These are phyloP conservation scores for Phytophthora tentaculata DNA, from an alignment of 352 stramenopile genomes.

Conservation along the genomic window DNA sequence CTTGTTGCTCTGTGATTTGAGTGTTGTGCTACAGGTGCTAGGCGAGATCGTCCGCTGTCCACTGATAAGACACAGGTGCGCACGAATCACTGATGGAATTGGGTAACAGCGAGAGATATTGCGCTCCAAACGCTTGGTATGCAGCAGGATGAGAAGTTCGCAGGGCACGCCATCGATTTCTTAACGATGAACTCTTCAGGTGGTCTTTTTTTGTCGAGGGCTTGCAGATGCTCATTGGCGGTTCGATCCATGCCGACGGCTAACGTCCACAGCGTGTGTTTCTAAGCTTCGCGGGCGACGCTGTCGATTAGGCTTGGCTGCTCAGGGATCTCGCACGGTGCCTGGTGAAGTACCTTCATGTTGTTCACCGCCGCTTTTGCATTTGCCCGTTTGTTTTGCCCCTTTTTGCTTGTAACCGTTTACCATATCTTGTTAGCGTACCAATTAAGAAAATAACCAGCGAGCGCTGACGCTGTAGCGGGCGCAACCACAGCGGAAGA, in stretches of 20 bases:
- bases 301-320: background rate
- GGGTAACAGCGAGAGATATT: background rate
- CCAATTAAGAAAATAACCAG: background rate
- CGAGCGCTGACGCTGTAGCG: background rate
- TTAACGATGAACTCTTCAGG: background rate
- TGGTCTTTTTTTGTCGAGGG: background rate
- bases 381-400: background rate
- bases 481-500: background rate
- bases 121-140: background rate
- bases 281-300: background rate
- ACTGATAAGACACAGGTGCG: background rate
- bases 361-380: background rate
- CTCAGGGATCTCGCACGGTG: background rate
- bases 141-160: background rate
- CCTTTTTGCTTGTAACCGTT: no score
- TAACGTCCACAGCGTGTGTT: background rate
- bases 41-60: background rate
- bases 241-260: no score
- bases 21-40: background rate
- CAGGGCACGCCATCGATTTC: background rate
- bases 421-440: background rate
- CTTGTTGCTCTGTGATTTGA: background rate
- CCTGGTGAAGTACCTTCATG: background rate
- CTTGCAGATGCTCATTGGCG: background rate
- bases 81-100: background rate